phyloP scores from a whole-genome alignment of 2,329 filamentous ascomycete genomes.

The Pseudocercospora ulei region DNA sequence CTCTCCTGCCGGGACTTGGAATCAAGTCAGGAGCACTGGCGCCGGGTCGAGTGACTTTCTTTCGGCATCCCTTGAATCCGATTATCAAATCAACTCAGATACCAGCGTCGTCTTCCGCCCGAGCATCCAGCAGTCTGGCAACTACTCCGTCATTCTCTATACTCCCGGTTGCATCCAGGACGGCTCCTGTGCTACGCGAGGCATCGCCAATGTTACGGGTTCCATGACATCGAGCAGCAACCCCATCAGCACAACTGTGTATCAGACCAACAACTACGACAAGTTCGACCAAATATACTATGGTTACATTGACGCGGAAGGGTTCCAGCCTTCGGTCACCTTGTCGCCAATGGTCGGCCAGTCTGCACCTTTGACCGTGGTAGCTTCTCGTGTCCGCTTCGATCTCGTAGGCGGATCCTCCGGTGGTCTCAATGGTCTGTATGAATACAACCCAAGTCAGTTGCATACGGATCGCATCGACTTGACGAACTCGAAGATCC shows the following conservation, averaged over 20 bases:
- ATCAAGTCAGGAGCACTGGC: constrained; percentile 51
- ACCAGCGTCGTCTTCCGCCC: constrained; percentile 69
- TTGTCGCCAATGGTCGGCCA: constrained; percentile 60
- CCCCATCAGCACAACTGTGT: constrained; percentile 55
- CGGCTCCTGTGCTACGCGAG: constrained; percentile 62
- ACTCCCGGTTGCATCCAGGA: constrained; percentile 85
- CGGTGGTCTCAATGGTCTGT: constrained; percentile 78
- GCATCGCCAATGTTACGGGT: constrained; percentile 71
- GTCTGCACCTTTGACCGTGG: constrained; percentile 58
- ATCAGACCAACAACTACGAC: constrained; percentile 89
- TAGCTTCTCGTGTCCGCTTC: constrained; percentile 83
- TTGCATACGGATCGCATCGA: constrained; percentile 51
- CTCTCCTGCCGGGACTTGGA: constrained; percentile 55
- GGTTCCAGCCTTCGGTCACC: constrained; percentile 72
- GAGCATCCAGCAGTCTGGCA: constrained; percentile 76
- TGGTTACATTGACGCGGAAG: constrained; percentile 69
- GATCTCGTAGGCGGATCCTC: constrained; percentile 57
- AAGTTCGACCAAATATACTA: constrained; percentile 92
- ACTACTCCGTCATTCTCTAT: constrained; percentile 83
- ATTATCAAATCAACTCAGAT: constrained; percentile 41
- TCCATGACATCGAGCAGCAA: constrained; percentile 47
- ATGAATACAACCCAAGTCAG: constrained; percentile 67
- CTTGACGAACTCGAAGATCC: constrained; percentile 62
- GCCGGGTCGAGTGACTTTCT: constrained; percentile 68
- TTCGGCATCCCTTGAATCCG: constrained; percentile 52